Base-by-base conservation (phyloP, 2,329 filamentous ascomycete genomes). In the Apiospora marii region DNA sequence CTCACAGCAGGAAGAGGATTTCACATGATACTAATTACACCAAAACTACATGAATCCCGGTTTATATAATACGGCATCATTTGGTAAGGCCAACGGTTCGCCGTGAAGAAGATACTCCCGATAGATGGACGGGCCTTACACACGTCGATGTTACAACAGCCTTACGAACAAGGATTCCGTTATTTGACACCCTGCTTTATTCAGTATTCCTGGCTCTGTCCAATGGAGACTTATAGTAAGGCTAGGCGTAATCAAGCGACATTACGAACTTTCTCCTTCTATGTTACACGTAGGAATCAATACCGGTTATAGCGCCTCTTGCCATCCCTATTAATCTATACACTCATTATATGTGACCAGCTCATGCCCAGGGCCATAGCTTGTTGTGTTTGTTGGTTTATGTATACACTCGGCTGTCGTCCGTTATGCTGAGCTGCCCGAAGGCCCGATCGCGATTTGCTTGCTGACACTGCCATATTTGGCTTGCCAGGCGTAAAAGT, bases 401-500 rank as follows among this genome's bases (percentile, higher is more conserved):
- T 41, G 19, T 10, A 14, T 41, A n/a, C 58, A 64, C 8, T 41
- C 22, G 34, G 16, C 34, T 64, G 19, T 14, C 58, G 41, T n/a
- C 19, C 34, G 13, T 64, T 12, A 64, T 64, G 58, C 41, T 41
- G 58, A 64, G 58, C 58, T 64, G 10, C 58, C 22, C 19, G 58
- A 0, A 41, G 58, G n/a, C 2, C 5, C 34, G 1, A 64, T 43
- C 1, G 27, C 67, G 27, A 72, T 74, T 70, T 81, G 80, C 76
- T 84, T 86, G 76, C 89, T 94, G 30, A 95, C 92, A 78, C 92
- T 95, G 16, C 96, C 96, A 81, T 98, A 98, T 85, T 98, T 98
- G 71, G 94, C 94, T 84, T 98, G 96, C 96, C 96, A 99, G 1
- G 95, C 95, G 81, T 98, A 98, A 82, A 98, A 99, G 82, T 99